Percentiles rank a stretch among this genome's conserved stretches.
Conservation (phyloP, 2,329 filamentous ascomycete genomes). For the Domatiomyces globalis region DNA sequence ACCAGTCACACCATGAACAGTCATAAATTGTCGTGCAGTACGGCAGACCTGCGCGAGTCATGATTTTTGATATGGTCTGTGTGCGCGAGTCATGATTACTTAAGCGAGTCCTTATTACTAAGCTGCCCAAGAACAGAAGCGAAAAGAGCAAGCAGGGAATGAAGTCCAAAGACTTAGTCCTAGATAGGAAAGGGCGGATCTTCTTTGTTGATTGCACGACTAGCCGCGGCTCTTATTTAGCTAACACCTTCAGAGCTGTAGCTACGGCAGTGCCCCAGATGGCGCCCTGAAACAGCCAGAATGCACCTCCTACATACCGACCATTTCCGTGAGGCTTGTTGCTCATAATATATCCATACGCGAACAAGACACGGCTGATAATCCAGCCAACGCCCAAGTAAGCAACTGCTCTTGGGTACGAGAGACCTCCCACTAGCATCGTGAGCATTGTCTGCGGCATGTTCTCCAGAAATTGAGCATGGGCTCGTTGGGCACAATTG, state of each 20-base stretch:
- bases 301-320: conserved; percentile 23
- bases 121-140: no score
- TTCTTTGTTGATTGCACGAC: no score
- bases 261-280: conserved; percentile 21
- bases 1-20: background rate
- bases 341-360: conserved; percentile 30
- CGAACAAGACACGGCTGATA: conserved; percentile 36
- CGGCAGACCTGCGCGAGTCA: conserved; percentile 1
- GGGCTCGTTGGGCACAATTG: conserved; percentile 42
- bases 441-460: conserved; percentile 37
- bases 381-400: conserved; percentile 38
- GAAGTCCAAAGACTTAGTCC: no score
- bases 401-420: conserved; percentile 36
- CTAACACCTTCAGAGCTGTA: conserved; percentile 13
- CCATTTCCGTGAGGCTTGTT: conserved; percentile 23
- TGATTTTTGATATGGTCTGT: conserved; percentile 2
- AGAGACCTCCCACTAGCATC: conserved; percentile 40
- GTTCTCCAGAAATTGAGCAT: conserved; percentile 48
- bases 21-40: background rate
- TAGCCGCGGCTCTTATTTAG: background rate
- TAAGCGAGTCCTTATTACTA: background rate
- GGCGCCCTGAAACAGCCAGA: conserved; percentile 28
- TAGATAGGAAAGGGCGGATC: background rate
- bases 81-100: conserved; percentile 1
- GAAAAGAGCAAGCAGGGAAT: no score